These are phyloP conservation scores for Fistulinella cinereoalba DNA, from an alignment of 1,284 basidiomycete species.

Conservation along the genomic window DNA sequence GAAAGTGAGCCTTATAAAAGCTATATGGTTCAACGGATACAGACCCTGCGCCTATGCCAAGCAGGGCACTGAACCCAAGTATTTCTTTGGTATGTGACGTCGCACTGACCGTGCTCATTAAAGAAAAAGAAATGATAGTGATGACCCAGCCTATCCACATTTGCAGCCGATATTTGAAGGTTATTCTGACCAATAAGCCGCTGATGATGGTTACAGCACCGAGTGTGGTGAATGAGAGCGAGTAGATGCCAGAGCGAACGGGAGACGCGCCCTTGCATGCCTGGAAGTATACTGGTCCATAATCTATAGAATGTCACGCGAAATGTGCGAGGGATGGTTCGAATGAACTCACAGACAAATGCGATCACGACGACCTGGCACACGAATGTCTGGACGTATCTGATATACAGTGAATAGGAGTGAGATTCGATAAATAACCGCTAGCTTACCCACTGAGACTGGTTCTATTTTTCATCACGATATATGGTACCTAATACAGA, in stretches of 20 bases:
- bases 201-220: neutral
- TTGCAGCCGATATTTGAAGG: conserved; percentile 6
- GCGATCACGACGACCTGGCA: neutral
- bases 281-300: conserved; percentile 12
- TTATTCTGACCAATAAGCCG: conserved; percentile 8
- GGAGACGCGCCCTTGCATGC: conserved; percentile 12
- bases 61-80: neutral
- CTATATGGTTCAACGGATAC: neutral
- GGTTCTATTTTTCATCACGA: conserved; percentile 14
- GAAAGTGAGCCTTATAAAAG: neutral
- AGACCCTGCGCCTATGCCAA: conserved; percentile 10
- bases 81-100: conserved; percentile 3
- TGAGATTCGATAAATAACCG: neutral
- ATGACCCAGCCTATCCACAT: conserved; percentile 10
- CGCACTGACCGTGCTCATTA: conserved; percentile 3
- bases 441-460: conserved; percentile 17
- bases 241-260: conserved; percentile 9
- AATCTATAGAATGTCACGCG: conserved; percentile 1
- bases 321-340: neutral
- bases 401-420: neutral
- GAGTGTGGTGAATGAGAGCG: conserved; percentile 1
- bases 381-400: conserved; percentile 12
- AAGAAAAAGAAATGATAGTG: neutral
- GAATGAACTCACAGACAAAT: conserved; percentile 5
- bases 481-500: conserved; percentile 10